Conservation (phyloP, 2,329 filamentous ascomycete species). For the Fusarium coffeatum region DNA sequence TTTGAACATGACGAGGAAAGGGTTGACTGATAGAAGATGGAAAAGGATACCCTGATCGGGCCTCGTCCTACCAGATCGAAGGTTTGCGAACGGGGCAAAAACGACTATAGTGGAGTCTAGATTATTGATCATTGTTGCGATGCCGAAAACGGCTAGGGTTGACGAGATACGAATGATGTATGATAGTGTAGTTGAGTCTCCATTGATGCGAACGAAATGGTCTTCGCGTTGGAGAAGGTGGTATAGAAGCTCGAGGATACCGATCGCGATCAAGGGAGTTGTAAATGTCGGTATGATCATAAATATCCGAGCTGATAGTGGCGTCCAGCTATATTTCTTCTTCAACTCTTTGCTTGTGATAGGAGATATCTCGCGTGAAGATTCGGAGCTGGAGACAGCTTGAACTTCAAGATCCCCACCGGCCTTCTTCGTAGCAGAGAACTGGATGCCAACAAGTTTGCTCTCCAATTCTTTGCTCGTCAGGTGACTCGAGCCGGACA, state of each 20-base stretch:
- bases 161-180: not conserved
- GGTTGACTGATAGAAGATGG: not conserved
- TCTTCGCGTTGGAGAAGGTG: not conserved
- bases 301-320: not conserved
- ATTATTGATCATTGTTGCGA: not conserved
- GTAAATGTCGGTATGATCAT: not conserved
- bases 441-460: not conserved
- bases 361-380: not conserved
- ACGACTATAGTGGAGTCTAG: not conserved
- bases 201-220: not conserved
- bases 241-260: not conserved
- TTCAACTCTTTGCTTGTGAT: not conserved
- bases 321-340: not conserved
- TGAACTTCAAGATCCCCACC: not conserved
- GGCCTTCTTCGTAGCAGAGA: not conserved
- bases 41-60: not conserved
- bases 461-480: not conserved
- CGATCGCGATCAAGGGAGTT: not conserved
- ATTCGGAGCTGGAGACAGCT: not conserved
- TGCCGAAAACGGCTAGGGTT: not conserved
- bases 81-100: not conserved
- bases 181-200: not conserved
- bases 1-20: not conserved
- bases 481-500: not conserved
- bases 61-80: not conserved